Evolutionary conservation across 176 grass and related monocot species (phyloP), one percentile per base, ranked within the genome.

Genomic region (Oryza rufipogon): DNA sequence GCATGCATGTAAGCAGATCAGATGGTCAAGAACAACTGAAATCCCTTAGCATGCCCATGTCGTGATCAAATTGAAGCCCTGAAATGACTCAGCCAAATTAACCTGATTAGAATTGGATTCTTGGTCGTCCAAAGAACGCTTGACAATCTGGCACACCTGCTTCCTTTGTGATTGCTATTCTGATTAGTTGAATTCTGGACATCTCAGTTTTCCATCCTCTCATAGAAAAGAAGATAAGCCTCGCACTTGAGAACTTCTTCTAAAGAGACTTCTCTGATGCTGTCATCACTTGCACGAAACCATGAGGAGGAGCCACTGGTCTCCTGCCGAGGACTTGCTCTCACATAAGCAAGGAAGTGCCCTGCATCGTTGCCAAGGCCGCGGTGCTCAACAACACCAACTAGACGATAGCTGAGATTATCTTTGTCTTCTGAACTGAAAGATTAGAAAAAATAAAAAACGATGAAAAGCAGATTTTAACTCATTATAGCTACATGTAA

Each of bases 141-240:
- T 80, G 25, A 44, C 48, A 66, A 51, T 49, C 23, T 67, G 41
- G 34, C 61, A 16, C 42, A 23, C 45, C 76, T 66, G 77, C 39
- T 51, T 80, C 63, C 19, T 34, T 34, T 48, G 42, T 49, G 9
- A 49, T 48, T 9, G 23, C 44, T 26, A 45, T 13, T 15, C 13
- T 70, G 19, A 80, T 23, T 39, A 69, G 47, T 36, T 81, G 48
- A 34, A 64, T 72, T 66, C 30, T 3, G 48, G 52, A 2, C 58
- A 61, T 61, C 70, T 92, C 64, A 73, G 73, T 13, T 60, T 68
- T 83, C 71, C 41, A 90, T 17, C 69, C 86, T 93, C 79, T 98
- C 96, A 63, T 95, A 98, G 80, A 98, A 98, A 64, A 98, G 77
- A 67, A 98, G 76, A 68, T 95, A 98, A 9, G 92, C 91, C 56